Conservation (phyloP, 2,329 filamentous ascomycete species). For the Fusarium incarnatum region DNA sequence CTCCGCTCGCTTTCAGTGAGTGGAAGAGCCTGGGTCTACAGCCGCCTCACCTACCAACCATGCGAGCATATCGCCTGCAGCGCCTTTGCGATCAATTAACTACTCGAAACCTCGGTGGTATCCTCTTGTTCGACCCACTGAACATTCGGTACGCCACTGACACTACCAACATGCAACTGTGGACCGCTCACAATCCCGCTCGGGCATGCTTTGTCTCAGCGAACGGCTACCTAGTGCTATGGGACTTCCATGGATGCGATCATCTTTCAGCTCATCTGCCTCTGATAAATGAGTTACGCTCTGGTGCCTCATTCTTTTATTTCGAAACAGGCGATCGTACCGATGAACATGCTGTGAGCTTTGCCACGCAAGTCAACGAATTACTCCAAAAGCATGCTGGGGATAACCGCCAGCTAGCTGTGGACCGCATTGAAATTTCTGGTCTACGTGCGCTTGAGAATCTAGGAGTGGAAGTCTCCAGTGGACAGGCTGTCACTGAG, state of each 20-base stretch:
- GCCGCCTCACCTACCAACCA: background rate
- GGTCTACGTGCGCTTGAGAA: background rate
- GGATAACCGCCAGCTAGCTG: background rate
- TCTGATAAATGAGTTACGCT: background rate
- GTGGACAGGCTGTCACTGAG: background rate
- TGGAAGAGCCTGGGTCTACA: background rate
- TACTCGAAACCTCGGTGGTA: background rate
- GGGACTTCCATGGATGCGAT: background rate
- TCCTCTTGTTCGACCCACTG: background rate
- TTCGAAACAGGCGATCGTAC: background rate
- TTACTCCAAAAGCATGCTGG: background rate
- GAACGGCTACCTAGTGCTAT: background rate
- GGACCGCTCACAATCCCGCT: background rate
- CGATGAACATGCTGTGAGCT: background rate
- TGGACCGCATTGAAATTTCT: background rate
- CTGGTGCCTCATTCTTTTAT: background rate
- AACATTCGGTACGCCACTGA: slow-evolving; percentile 4
- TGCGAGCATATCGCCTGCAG: background rate
- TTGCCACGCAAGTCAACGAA: background rate
- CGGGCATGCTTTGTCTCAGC: background rate
- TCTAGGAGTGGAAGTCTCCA: background rate
- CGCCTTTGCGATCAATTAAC: background rate
- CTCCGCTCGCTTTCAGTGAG: background rate
- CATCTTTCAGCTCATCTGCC: background rate
- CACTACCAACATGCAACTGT: background rate